Evolutionary conservation across 805 yeast species (phyloP).

Genomic region (Nakazawaea holstii): DNA sequence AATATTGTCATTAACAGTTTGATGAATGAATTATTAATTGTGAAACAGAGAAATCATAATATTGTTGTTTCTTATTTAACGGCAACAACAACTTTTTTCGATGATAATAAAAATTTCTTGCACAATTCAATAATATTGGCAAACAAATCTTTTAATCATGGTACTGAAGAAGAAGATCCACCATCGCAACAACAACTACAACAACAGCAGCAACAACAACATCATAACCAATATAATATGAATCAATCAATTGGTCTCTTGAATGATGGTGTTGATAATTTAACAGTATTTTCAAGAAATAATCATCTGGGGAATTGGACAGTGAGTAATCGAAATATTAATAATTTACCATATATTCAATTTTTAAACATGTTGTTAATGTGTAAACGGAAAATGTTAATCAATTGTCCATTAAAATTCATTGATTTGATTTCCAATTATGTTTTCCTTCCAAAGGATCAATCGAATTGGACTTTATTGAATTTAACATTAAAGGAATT

Average conservation of each 20-base stretch:
- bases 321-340: conserved; percentile 16
- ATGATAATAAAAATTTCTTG: conserved; percentile 33
- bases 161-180: conserved; percentile 11
- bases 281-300: conserved; percentile 10
- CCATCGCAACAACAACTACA: conserved; percentile 13
- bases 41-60: conserved; percentile 11
- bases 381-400: conserved; percentile 41
- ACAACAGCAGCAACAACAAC: conserved; percentile 7
- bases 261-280: conserved; percentile 12
- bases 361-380: conserved; percentile 31
- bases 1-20: conserved; percentile 24
- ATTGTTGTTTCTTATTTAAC: conserved; percentile 10
- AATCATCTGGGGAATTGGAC: conserved; percentile 12
- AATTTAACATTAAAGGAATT: conserved; percentile 43
- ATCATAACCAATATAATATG: conserved; percentile 12
- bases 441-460: conserved; percentile 33
- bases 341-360: conserved; percentile 18
- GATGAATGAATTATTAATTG: conserved; percentile 27
- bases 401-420: conserved; percentile 45
- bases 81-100: conserved; percentile 14
- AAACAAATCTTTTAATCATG: conserved; percentile 33
- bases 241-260: conserved; percentile 13
- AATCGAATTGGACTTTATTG: conserved; percentile 40
- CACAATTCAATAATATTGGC: conserved; percentile 51
- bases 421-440: conserved; percentile 44